These are phyloP conservation scores for Aspergillus aculeatus DNA, from an alignment of 2,329 filamentous ascomycete genomes.

Conservation along the genomic window DNA sequence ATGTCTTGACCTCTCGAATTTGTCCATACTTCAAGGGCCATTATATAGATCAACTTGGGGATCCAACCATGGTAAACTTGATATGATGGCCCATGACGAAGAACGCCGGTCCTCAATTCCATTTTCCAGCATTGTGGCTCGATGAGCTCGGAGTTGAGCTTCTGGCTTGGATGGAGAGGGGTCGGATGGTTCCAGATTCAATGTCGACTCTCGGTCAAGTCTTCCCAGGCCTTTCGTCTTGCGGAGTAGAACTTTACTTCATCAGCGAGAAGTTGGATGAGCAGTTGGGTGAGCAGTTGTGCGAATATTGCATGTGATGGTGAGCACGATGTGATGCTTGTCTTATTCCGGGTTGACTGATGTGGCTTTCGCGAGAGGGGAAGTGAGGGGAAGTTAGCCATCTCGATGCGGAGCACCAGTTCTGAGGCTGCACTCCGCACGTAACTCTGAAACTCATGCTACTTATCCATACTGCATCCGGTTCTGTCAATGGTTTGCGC, in stretches of 20 bases:
- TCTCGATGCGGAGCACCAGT: too few species aligned
- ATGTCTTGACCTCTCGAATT: background rate
- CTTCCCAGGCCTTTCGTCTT: background rate
- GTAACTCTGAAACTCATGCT: too few species aligned
- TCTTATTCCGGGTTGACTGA: background rate
- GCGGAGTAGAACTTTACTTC: background rate
- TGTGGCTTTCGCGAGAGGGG: background rate
- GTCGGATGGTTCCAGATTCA: background rate
- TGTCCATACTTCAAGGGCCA: background rate
- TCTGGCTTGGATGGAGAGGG: background rate
- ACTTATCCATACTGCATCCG: too few species aligned
- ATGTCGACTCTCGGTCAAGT: constrained; percentile 1
- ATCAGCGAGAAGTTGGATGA: background rate
- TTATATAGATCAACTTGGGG: background rate
- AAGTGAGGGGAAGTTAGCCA: background rate
- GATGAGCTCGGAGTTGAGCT: background rate
- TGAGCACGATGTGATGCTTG: background rate
- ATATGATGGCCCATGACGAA: background rate
- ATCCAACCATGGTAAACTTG: background rate
- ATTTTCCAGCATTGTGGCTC: background rate
- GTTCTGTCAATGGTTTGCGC: too few species aligned
- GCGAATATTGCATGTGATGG: background rate
- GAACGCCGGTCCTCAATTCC: background rate
- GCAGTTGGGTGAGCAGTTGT: background rate
- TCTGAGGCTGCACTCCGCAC: too few species aligned